Evolutionary conservation across 2,329 filamentous ascomycete genomes (phyloP).

Genomic region (Cercospora brassicicola): DNA sequence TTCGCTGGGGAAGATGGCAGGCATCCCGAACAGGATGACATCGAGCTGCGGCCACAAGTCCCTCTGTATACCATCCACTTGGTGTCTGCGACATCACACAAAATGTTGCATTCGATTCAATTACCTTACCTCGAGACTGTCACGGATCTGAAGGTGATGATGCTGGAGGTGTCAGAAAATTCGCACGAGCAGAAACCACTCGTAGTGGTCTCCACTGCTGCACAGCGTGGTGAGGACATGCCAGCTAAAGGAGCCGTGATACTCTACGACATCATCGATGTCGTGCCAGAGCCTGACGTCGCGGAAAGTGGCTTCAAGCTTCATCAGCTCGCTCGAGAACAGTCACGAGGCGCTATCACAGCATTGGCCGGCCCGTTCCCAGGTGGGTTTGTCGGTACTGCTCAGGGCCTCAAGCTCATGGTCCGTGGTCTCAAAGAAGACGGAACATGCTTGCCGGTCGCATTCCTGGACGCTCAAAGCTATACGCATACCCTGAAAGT

Average conservation of each 20-base stretch:
- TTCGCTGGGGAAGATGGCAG: constrained; percentile 85
- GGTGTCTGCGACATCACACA: constrained; percentile 74
- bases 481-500: constrained; percentile 86
- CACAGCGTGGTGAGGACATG: constrained; percentile 86
- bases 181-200: constrained; percentile 83
- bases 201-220: constrained; percentile 79
- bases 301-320: constrained; percentile 84
- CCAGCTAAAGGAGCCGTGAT: constrained; percentile 81
- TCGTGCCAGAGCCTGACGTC: constrained; percentile 82
- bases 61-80: constrained; percentile 75
- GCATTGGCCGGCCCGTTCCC: constrained; percentile 73
- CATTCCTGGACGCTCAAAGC: constrained; percentile 96
- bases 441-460: constrained; percentile 84
- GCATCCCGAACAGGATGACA: constrained; percentile 69
- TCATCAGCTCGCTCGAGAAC: constrained; percentile 83
- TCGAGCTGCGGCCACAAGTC: constrained; percentile 63
- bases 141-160: constrained; percentile 78
- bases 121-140: constrained; percentile 75
- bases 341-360: constrained; percentile 89
- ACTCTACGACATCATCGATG: constrained; percentile 86
- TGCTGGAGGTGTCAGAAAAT: constrained; percentile 85
- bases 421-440: constrained; percentile 95
- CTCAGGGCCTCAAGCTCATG: constrained; percentile 97
- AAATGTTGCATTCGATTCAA: constrained; percentile 71
- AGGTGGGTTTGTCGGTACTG: constrained; percentile 80